Conservation (phyloP, 257 asterid genomes). For the Parsonsia alboflavescens region DNA sequence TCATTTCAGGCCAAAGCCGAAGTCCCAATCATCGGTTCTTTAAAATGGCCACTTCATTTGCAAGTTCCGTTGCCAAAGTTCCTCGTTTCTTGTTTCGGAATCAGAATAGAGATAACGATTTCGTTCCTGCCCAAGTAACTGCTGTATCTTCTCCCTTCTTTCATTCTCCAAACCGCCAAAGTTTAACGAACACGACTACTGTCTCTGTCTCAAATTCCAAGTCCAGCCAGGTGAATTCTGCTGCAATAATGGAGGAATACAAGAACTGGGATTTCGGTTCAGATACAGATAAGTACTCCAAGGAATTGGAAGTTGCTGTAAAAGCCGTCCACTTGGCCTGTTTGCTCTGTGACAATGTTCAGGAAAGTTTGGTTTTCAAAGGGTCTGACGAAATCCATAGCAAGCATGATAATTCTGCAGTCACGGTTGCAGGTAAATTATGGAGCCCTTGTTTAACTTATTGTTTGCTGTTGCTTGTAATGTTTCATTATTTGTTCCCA, state of each 20-base stretch:
- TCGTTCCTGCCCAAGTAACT: slow-evolving; percentile 8
- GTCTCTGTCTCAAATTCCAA: slow-evolving; percentile 19
- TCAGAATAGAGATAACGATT: slow-evolving; percentile 1
- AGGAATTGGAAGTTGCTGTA: slow-evolving; percentile 63
- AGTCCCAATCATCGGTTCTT: background rate
- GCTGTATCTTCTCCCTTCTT: slow-evolving; percentile 8
- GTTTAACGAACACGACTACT: slow-evolving; percentile 10
- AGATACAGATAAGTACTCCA: slow-evolving; percentile 22
- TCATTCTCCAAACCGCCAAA: slow-evolving; percentile 10
- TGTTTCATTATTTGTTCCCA: background rate
- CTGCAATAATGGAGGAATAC: slow-evolving; percentile 30
- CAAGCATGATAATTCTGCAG: slow-evolving; percentile 75
- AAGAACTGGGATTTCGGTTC: slow-evolving; percentile 21
- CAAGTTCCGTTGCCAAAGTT: slow-evolving; percentile 27
- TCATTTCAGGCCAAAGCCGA: background rate
- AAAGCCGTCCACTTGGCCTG: slow-evolving; percentile 85
- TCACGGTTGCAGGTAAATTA: slow-evolving; percentile 66
- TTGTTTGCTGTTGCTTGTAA: background rate
- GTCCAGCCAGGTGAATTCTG: slow-evolving; percentile 17
- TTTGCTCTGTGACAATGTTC: slow-evolving; percentile 59
- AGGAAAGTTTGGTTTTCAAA: slow-evolving; percentile 34
- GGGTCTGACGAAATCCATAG: slow-evolving; percentile 39
- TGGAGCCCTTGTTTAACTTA: background rate
- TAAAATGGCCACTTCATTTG: slow-evolving; percentile 38
- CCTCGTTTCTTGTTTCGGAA: slow-evolving; percentile 15